Evolutionary conservation across 2,329 filamentous ascomycete genomes (phyloP), one percentile per base, ranked within the genome.

Genomic region (Phialemonium atrogriseum): DNA sequence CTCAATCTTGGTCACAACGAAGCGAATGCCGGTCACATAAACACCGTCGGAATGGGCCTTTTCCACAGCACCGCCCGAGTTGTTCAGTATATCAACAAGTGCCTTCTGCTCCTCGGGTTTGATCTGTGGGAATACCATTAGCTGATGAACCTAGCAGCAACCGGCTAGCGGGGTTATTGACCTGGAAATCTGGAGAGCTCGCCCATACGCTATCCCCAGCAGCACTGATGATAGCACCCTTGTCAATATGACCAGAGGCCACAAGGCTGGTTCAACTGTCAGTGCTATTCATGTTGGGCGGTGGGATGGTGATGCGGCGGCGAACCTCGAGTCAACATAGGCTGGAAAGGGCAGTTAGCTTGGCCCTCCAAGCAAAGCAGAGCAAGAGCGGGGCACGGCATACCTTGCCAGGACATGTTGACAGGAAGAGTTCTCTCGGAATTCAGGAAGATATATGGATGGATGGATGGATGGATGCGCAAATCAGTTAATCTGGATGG

Each of bases 191-290:
- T 33, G 72, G 14, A 17, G 77, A 78, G 24, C 68, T 56, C 39
- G 86, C 86, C 85, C 86, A 93, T 48, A 76, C 70, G 55, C 80
- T 86, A 62, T 84, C 83, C 49, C 86, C 84, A 47, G 82, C 82
- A 43, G 63, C 65, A 60, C 82, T 87, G 68, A 91, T 77, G 58
- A 94, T 87, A 54, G 84, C 83, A 50, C 73, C 87, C 66, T 86
- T 80, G 66, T 91, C 81, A 53, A 94, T 62, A 56, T 88, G 80
- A 52, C 79, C 79, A 49, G 72, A 79, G 64, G 71, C 80, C 52
- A 93, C 73, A 50, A 94, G 77, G 73, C 86, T 94, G 54, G 23
- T 27, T n/a, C 7, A 21, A 22, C 9, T 31, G 15, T 27, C 10
- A 10, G 13, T 15, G 14, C 12, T 23, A 18, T 22, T 16, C 10